A percentile compares a stretch with the other conserved stretches of the same genome.
Conservation (phyloP, 306 rosid genomes). For the Pyrus betulifolia region DNA sequence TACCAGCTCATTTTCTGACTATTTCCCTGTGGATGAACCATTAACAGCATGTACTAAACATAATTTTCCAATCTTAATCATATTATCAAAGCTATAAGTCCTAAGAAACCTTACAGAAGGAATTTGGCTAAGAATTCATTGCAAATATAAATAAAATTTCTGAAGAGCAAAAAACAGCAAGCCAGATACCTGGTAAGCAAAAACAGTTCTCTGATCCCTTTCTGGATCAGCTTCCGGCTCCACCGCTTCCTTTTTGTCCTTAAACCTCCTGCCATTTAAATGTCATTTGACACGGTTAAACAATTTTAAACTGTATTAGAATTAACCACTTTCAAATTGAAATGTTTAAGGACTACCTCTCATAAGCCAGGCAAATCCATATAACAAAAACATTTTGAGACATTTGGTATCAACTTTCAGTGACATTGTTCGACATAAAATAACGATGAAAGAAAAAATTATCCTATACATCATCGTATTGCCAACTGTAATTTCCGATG, state of each 20-base stretch:
- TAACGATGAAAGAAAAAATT: background rate
- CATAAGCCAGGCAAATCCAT: background rate
- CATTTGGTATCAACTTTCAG: background rate
- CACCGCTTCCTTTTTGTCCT: slow-evolving; percentile 74
- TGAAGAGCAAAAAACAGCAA: background rate
- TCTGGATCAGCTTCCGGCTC: slow-evolving; percentile 99
- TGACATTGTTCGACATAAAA: background rate
- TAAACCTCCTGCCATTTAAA: slow-evolving; percentile 60
- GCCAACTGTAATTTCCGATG: background rate
- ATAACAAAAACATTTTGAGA: background rate
- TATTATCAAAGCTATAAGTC: background rate
- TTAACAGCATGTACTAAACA: background rate
- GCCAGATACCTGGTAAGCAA: slow-evolving; percentile 84
- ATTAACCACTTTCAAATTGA: background rate
- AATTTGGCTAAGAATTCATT: background rate
- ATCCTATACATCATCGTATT: background rate
- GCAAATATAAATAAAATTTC: background rate
- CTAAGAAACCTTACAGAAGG: background rate
- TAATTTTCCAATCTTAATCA: background rate
- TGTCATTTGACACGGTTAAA: slow-evolving; percentile 5
- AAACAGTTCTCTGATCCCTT: slow-evolving; percentile 98
- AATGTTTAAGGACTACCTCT: background rate
- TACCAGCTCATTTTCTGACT: background rate
- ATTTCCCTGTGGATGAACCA: background rate
- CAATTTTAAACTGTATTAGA: background rate